Conservation (phyloP, 257 asterid species). For the Solanum microdontum region DNA sequence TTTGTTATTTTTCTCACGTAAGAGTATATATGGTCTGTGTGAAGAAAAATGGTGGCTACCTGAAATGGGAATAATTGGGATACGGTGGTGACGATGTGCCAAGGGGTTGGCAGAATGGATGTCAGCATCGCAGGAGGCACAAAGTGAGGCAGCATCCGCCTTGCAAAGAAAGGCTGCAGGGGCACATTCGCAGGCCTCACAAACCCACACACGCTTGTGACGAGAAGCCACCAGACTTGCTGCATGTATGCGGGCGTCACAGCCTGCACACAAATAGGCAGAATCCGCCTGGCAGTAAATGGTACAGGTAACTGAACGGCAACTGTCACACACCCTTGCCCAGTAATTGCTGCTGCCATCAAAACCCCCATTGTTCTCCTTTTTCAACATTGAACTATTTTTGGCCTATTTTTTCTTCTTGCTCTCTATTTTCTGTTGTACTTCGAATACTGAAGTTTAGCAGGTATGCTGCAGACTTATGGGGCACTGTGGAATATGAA, state of each 20-base stretch:
- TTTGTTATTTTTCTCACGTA: neutral
- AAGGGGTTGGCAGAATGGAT: conserved; percentile 81
- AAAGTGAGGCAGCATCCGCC: conserved; percentile 76
- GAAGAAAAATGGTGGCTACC: neutral
- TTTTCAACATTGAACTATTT: conserved; percentile 18
- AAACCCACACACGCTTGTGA: conserved; percentile 46
- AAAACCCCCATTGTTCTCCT: conserved; percentile 5
- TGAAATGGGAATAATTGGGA: conserved; percentile 36
- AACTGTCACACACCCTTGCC: conserved; percentile 45
- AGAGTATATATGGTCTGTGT: neutral
- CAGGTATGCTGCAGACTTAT: neutral
- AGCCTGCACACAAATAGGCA: conserved; percentile 47
- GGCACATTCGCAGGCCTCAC: conserved; percentile 52
- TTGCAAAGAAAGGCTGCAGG: conserved; percentile 65
- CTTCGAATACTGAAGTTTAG: neutral
- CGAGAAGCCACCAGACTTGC: conserved; percentile 17
- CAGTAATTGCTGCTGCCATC: conserved; percentile 9
- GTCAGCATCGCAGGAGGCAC: conserved; percentile 56
- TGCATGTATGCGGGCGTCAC: conserved; percentile 44
- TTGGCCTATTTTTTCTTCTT: neutral
- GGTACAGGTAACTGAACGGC: conserved; percentile 33
- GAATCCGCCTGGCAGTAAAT: conserved; percentile 48
- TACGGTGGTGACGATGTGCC: conserved; percentile 77
- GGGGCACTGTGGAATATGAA: neutral
- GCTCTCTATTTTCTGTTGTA: neutral